A percentile compares a stretch with the other conserved stretches of the same genome.
Evolutionary conservation across 805 yeast genomes (phyloP).

Genomic region (Kodamaea neixiangensis): DNA sequence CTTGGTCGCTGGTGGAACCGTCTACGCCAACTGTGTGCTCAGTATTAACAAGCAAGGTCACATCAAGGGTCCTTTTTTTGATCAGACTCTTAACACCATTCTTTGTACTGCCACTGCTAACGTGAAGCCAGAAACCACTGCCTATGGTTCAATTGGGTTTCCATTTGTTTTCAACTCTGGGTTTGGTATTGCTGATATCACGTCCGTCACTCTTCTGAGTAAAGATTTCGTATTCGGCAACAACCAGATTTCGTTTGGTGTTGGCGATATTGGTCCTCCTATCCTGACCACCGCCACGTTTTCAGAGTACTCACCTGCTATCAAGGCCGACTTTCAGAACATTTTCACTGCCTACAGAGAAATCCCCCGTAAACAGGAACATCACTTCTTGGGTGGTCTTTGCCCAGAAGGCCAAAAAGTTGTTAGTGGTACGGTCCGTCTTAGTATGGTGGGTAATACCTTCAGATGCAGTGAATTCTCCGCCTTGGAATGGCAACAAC

Average conservation of each 20-base stretch:
- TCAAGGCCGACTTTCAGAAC: background rate
- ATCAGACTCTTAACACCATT: slow-evolving; percentile 6
- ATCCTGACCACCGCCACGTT: background rate
- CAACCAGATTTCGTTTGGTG: background rate
- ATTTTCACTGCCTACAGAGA: background rate
- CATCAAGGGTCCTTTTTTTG: background rate
- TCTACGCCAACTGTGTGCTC: slow-evolving; percentile 24
- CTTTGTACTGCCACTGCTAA: slow-evolving; percentile 14
- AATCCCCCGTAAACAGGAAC: background rate
- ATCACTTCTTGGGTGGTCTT: background rate
- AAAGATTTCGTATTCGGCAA: background rate
- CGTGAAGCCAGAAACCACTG: slow-evolving; percentile 16
- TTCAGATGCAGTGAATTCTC: background rate
- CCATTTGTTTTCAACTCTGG: slow-evolving; percentile 22
- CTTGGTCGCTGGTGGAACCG: slow-evolving; percentile 10
- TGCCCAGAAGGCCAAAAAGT: background rate
- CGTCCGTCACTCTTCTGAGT: background rate
- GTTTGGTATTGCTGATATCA: slow-evolving; percentile 9
- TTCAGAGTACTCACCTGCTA: background rate
- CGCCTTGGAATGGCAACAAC: background rate
- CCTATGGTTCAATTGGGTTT: slow-evolving; percentile 18
- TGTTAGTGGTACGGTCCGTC: background rate
- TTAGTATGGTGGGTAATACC: background rate
- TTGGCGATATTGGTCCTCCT: background rate
- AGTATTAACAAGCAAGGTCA: background rate